Conservation (phyloP, 768 basidiomycete species). For the Macrolepiota albuminosa region DNA sequence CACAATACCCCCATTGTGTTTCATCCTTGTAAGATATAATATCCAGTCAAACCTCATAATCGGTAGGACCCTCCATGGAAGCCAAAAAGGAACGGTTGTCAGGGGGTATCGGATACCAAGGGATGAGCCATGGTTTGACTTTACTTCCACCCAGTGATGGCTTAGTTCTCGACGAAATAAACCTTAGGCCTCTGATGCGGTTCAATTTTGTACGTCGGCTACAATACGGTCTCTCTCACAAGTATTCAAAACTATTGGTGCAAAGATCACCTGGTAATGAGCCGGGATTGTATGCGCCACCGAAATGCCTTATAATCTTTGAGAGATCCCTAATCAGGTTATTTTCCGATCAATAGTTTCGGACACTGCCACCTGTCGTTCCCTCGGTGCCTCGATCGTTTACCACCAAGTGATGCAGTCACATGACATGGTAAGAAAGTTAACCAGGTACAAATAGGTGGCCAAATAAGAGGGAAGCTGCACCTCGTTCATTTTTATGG, state of each 20-base stretch:
- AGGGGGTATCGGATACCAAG: no score
- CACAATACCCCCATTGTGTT: not conserved
- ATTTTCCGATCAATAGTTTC: not conserved
- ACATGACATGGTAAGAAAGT: not conserved
- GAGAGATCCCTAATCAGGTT: not conserved
- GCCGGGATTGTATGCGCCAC: not conserved
- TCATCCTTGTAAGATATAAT: no score
- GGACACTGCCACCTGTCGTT: not conserved
- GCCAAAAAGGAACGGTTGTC: no score
- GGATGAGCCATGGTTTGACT: not conserved
- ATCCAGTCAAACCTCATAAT: no score
- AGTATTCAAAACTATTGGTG: not conserved
- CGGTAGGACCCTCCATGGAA: no score
- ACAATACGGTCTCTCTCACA: not conserved
- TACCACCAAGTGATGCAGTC: not conserved
- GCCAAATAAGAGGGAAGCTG: conserved; percentile 24
- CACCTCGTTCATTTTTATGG: conserved; percentile 17
- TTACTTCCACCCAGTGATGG: not conserved
- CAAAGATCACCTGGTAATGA: not conserved
- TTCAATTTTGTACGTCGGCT: not conserved
- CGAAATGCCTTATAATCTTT: no score
- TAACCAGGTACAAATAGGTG: conserved; percentile 26
- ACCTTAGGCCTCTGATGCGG: not conserved
- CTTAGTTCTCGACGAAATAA: not conserved
- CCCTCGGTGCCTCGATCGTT: not conserved